Evolutionary conservation across 192 early-diverging fungal species (phyloP).

Genomic region (Coemansia sp.): DNA sequence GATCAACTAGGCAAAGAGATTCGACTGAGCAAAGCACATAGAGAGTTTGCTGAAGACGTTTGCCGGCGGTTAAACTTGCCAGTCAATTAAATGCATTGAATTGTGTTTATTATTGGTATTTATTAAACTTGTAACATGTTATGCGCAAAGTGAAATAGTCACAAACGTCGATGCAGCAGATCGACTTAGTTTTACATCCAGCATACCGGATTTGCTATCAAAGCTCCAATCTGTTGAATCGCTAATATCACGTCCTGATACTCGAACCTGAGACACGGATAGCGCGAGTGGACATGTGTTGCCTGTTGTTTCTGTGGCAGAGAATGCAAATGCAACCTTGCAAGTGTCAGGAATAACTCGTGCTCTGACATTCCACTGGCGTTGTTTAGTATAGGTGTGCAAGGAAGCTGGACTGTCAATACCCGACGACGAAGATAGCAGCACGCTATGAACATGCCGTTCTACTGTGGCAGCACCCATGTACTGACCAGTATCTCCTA

Average conservation of each 20-base stretch:
- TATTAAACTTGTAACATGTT: no score
- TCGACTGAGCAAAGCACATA: background rate
- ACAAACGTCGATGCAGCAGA: no score
- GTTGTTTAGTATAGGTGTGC: background rate
- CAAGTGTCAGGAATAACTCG: slow-evolving; percentile 10
- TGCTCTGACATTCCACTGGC: slow-evolving; percentile 30
- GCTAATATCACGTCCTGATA: slow-evolving; percentile 11
- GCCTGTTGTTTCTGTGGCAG: slow-evolving; percentile 8
- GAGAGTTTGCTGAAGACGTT: background rate
- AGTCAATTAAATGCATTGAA: background rate
- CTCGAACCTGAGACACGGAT: slow-evolving; percentile 15
- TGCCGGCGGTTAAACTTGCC: background rate
- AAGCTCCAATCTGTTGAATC: slow-evolving; percentile 10
- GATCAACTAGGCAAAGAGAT: background rate
- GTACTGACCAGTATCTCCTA: slow-evolving; percentile 34
- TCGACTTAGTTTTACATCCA: background rate
- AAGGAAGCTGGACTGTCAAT: slow-evolving; percentile 1
- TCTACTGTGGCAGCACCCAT: slow-evolving; percentile 17
- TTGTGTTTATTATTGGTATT: background rate
- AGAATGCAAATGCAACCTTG: slow-evolving; percentile 15
- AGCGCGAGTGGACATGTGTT: slow-evolving; percentile 1
- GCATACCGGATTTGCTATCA: slow-evolving; percentile 5
- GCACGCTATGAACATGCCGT: slow-evolving; percentile 28
- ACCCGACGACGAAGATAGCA: slow-evolving; percentile 1
- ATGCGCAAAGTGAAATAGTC: no score